A percentile compares a stretch with the other conserved stretches of the same genome.
Evolutionary conservation across 495 filamentous ascomycete genomes (phyloP).

Genomic region (Chaetomium fimeti): DNA sequence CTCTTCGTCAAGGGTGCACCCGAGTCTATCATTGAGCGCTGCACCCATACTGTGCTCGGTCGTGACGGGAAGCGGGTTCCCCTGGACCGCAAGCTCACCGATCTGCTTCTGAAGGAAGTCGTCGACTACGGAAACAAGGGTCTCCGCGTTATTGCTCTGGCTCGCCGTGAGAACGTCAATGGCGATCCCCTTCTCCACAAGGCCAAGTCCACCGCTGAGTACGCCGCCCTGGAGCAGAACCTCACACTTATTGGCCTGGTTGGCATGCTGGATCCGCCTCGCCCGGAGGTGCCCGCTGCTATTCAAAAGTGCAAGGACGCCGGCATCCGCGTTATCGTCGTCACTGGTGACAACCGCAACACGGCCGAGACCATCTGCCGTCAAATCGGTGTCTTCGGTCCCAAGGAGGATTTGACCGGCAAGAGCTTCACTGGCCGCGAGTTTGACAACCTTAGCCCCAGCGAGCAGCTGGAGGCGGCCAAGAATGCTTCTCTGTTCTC

Average conservation of each 20-base stretch:
- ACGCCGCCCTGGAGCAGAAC: conserved; percentile 81
- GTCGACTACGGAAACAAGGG: conserved; percentile 88
- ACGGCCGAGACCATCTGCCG: conserved; percentile 98
- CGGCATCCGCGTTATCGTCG: conserved; percentile 95
- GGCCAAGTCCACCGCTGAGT: conserved; percentile 80
- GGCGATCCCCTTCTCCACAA: conserved; percentile 65
- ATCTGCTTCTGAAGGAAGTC: conserved; percentile 71
- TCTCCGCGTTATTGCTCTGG: conserved; percentile 92
- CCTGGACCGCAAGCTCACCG: conserved; percentile 62
- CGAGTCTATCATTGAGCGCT: conserved; percentile 89
- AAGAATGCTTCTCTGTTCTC: conserved; percentile 90
- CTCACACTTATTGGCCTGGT: conserved; percentile 93
- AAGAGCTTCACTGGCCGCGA: conserved; percentile 96
- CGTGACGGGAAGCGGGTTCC: conserved; percentile 69
- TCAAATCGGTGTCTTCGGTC: conserved; percentile 89
- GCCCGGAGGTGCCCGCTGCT: conserved; percentile 83
- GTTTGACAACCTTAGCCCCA: conserved; percentile 80
- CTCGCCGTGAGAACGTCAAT: conserved; percentile 69
- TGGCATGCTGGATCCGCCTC: conserved; percentile 96
- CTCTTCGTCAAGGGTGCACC: conserved; percentile 97
- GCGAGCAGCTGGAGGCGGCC: conserved; percentile 77
- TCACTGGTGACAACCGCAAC: conserved; percentile 96
- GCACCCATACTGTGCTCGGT: conserved; percentile 74
- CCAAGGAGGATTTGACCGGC: conserved; percentile 75
- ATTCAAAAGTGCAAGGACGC: conserved; percentile 87